Base-by-base conservation (phyloP, 2,329 filamentous ascomycete species). In the Fusarium euwallaceae region DNA sequence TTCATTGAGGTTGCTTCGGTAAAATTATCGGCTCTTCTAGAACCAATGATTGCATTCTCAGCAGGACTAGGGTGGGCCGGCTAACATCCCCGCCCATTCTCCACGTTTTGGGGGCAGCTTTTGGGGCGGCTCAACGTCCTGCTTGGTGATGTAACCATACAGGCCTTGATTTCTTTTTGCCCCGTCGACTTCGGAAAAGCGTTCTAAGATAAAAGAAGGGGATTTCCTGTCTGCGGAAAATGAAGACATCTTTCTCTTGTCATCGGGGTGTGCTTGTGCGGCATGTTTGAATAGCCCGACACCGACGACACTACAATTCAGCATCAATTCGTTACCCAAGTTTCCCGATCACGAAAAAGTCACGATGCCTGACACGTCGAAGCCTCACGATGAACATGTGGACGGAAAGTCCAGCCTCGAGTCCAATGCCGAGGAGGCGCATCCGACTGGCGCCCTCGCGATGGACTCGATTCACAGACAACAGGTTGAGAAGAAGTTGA, bases 401-500 rank as follows among this genome's bases (percentile, higher is more conserved):
- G 56, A 70, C 55, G 72, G 69, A 62, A 74, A 74, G 36, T 41
- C 71, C 41, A 75, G 72, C 65, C 58, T 73, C 72, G 72, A 74
- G 20, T 74, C 72, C 34, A 56, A 67, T 24, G 65, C 20, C 45
- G 72, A 66, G 58, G 70, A 68, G 48, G 64, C 71, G 27, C 68
- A 58, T n/a, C 29, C 55, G 17, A 58, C 59, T 1, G 41, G 32
- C n/a, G 61, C 72, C 48, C 53, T 43, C n/a, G 72, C 69, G 1
- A 74, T 74, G 72, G 83, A 85, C 66, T 83, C 86, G 0, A 88
- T 87, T 45, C 87, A 90, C 69, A 88, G 91, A 14, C 78, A 79
- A 0, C 78, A 79, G 1, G 78, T 92, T n/a, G 93, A 95, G 82
- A 89, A 88, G 81, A 87, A 86, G 39, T 83, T 95, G 76, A 88